Percentiles rank a stretch among this genome's conserved stretches.
Conservation (phyloP, 73 alveolate species). For the Urostyla sp. region DNA sequence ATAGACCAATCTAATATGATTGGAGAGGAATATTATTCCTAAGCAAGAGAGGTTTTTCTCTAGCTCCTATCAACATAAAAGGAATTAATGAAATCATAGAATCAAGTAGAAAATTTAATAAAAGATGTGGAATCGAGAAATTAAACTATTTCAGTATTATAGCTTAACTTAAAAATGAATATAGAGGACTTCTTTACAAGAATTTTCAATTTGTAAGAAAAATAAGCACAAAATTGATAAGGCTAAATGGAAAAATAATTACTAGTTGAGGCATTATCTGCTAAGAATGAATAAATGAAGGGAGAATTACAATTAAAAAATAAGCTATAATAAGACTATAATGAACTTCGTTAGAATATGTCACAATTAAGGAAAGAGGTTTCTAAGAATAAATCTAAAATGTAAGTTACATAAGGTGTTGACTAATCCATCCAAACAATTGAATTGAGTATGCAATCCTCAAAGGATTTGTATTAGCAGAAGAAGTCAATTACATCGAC, state of each 20-base stretch:
- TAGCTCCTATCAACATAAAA: background rate
- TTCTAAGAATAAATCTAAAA: background rate
- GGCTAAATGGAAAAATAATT: background rate
- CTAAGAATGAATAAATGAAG: background rate
- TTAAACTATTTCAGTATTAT: background rate
- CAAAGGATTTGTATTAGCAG: background rate
- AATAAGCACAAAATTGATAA: too few relatives aligned
- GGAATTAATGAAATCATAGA: background rate
- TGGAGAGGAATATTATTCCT: slow-evolving; percentile 14
- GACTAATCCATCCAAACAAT: background rate
- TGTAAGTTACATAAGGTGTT: background rate
- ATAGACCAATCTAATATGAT: slow-evolving; percentile 11
- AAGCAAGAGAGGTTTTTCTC: slow-evolving; percentile 18
- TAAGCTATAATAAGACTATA: slow-evolving; percentile 8
- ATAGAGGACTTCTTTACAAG: slow-evolving; percentile 9
- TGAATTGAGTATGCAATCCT: background rate
- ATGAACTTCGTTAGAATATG: background rate
- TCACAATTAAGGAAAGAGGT: slow-evolving; percentile 1
- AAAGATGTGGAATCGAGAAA: background rate
- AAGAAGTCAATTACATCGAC: background rate
- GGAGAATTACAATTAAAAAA: slow-evolving; percentile 1
- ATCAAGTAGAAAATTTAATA: background rate
- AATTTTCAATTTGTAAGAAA: too few relatives aligned
- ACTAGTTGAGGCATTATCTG: background rate
- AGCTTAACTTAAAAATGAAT: slow-evolving; percentile 6